Conservation (phyloP, 306 rosid species). For the Rubus idaeus region DNA sequence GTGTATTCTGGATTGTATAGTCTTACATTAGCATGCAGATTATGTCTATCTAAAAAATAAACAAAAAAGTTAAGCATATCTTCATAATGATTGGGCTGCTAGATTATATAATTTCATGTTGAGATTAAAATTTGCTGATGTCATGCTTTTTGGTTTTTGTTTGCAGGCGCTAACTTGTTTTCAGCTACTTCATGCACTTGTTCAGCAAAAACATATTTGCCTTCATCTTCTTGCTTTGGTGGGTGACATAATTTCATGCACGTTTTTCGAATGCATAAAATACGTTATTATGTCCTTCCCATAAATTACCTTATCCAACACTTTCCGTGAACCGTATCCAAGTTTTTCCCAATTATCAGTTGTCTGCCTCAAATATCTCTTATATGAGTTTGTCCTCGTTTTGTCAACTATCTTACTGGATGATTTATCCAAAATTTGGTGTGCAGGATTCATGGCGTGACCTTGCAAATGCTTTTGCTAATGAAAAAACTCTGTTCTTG, state of each 20-base stretch:
- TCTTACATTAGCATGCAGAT: not conserved
- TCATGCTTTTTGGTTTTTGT: conserved; percentile 23
- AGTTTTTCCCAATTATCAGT: not conserved
- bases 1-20: not conserved
- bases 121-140: conserved; percentile 17
- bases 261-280: conserved; percentile 15
- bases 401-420: not conserved
- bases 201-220: conserved; percentile 83
- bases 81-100: not conserved
- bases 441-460: conserved; percentile 87
- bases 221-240: conserved; percentile 81
- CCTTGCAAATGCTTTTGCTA: conserved; percentile 75
- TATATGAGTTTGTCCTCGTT: not conserved
- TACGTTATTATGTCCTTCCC: conserved; percentile 1
- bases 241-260: conserved; percentile 35
- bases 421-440: conserved; percentile 6
- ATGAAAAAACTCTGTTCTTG: conserved; percentile 62
- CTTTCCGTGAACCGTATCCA: not conserved
- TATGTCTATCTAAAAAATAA: too few species aligned
- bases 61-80: not conserved
- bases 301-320: not conserved
- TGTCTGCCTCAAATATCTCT: not conserved
- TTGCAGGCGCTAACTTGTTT: conserved; percentile 74
- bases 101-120: not conserved
- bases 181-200: conserved; percentile 81